These are phyloP conservation scores for Torulaspora indica DNA, from an alignment of 805 yeast species.

Conservation along the genomic window DNA sequence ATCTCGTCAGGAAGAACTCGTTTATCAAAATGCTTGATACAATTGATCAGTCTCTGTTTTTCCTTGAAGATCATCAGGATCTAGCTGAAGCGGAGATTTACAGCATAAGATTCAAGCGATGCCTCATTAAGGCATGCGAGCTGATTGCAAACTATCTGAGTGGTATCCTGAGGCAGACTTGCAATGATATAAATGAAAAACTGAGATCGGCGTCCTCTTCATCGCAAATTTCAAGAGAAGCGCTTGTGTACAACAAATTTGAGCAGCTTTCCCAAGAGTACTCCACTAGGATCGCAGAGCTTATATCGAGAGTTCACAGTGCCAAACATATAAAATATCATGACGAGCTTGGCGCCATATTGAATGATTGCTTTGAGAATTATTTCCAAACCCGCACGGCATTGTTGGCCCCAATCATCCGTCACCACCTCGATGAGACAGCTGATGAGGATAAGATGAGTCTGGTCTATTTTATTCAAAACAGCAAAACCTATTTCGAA, in stretches of 20 bases:
- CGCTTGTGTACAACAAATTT: conserved; percentile 64
- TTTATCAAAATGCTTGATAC: conserved; percentile 52
- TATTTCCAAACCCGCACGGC: conserved; percentile 57
- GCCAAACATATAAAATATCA: conserved; percentile 47
- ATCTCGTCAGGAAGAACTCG: conserved; percentile 53
- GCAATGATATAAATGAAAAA: conserved; percentile 32
- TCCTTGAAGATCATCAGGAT: conserved; percentile 50
- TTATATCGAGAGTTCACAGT: conserved; percentile 27
- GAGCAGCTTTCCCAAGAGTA: conserved; percentile 41
- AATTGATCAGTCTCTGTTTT: conserved; percentile 63
- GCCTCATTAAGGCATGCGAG: conserved; percentile 75
- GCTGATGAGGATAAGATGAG: conserved; percentile 19
- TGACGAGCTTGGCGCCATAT: conserved; percentile 51
- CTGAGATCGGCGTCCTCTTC: conserved; percentile 10
- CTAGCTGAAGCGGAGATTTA: conserved; percentile 69
- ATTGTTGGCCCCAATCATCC: conserved; percentile 44
- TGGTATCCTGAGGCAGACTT: conserved; percentile 36
- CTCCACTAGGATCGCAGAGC: conserved; percentile 38
- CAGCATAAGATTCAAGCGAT: conserved; percentile 69
- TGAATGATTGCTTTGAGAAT: conserved; percentile 53
- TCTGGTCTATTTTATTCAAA: conserved; percentile 58
- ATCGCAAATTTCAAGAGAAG: conserved; percentile 49
- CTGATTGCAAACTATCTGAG: conserved; percentile 64
- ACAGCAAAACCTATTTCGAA: conserved; percentile 54
- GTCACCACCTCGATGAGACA: conserved; percentile 37